Base-by-base conservation (phyloP, 2,329 filamentous ascomycete genomes). In the Fusarium illudens region DNA sequence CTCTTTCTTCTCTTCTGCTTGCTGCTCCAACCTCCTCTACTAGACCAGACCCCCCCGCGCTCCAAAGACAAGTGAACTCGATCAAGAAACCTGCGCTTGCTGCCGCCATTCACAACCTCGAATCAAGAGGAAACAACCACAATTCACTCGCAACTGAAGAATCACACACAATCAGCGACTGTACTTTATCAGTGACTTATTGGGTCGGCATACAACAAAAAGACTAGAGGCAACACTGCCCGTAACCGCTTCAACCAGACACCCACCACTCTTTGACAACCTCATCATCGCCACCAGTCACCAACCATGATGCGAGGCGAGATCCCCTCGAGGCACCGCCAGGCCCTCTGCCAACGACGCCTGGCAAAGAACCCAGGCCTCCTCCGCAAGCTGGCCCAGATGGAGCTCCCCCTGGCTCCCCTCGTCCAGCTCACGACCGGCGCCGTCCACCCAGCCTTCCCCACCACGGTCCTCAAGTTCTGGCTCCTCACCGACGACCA, bases 401-500 rank as follows among this genome's bases (percentile, higher is more conserved):
- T 94, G 84, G 84, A 86, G 19, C 84, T 92, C 11, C 83, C 83
- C 20, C 86, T 94, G 22, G 84, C 86, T 1, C 90, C 91, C 1
- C 87, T 94, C 6, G 87, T 91, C 8, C 86, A 89, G 77, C 79
- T 90, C 68, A 82, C 83, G 20, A 86, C 85, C 2, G 90, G 90
- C 51, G 75, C 79, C n/a, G 79, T 90, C 3, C 90, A 92, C 73
- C 86, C 88, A 0, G 76, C 81, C 58, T 94, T 91, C 76, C 91
- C 91, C 2, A 73, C 75, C 19, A 91, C 87, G 4, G 82, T 93
- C 57, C 87, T 94, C 46, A 84, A 86, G 75, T 92, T 91, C 79
- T 92, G 90, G 85, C 87, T 93, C 30, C 84, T 94, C 34, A 93
- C 90, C 15, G 89, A 92, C 76, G 79, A 79, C 29, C 84, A 94